A percentile compares a stretch with the other conserved stretches of the same genome.
These are phyloP conservation scores for Populus pruinosa DNA, from an alignment of 345 rosid species.

Conservation along the genomic window DNA sequence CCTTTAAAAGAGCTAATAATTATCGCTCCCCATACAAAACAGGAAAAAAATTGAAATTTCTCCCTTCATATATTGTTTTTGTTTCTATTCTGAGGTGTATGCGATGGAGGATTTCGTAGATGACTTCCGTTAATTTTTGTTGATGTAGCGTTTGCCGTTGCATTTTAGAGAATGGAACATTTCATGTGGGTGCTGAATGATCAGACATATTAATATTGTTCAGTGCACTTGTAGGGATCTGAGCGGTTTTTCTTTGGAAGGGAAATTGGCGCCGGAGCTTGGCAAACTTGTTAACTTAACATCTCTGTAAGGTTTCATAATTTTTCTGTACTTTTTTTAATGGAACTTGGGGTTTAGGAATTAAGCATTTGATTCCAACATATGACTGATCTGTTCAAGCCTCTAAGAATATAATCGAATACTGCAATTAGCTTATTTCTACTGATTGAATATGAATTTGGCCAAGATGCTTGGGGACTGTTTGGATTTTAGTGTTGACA, in stretches of 20 bases:
- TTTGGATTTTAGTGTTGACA: background rate
- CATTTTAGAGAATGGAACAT: background rate
- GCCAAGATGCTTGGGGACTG: background rate
- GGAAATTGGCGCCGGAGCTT: slow-evolving; percentile 71
- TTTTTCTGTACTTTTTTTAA: background rate
- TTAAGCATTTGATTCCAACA: background rate
- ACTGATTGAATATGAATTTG: background rate
- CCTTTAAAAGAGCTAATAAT: background rate
- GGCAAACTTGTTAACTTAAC: slow-evolving; percentile 59
- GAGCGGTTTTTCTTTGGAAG: slow-evolving; percentile 55
- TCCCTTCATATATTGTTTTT: background rate
- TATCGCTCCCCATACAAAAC: background rate
- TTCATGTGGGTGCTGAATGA: background rate
- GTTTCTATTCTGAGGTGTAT: background rate
- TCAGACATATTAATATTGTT: background rate
- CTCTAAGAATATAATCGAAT: background rate
- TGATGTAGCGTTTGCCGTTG: background rate
- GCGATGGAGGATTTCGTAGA: background rate
- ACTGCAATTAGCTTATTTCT: background rate
- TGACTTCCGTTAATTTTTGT: background rate
- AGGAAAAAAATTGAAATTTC: background rate
- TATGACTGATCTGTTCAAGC: background rate
- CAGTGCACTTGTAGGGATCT: slow-evolving; percentile 50
- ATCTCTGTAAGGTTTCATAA: slow-evolving; percentile 57
- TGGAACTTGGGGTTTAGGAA: background rate